Conservation (phyloP, 768 basidiomycete genomes). For the Xerocomus spinulosus region DNA sequence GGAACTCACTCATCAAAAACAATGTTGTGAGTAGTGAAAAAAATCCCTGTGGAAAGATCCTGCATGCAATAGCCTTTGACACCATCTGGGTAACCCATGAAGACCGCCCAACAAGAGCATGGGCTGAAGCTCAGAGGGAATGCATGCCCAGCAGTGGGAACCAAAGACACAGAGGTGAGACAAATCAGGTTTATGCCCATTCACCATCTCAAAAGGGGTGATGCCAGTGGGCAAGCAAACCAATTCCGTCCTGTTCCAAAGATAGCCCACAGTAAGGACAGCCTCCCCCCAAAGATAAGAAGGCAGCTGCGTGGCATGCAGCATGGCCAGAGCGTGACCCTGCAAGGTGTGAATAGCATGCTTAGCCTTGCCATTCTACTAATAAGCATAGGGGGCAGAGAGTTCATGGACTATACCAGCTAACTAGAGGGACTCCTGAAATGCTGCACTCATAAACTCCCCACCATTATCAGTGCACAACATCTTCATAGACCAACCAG, state of each 20-base stretch:
- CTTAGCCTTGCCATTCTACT: constrained; percentile 32
- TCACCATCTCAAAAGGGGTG: background rate
- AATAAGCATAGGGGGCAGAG: constrained; percentile 29
- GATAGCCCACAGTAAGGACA: background rate
- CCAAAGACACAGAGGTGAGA: no score
- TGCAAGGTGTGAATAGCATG: constrained; percentile 14
- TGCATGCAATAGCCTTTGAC: constrained; percentile 5
- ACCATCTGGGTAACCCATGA: constrained; percentile 4
- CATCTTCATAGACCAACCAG: background rate
- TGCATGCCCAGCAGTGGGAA: no score
- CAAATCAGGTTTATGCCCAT: no score
- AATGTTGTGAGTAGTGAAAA: background rate
- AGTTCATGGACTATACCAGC: constrained; percentile 19
- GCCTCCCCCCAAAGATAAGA: constrained; percentile 5
- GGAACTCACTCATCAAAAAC: background rate
- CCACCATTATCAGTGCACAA: constrained; percentile 3
- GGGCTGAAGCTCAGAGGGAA: background rate
- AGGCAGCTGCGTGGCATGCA: no score
- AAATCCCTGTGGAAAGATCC: background rate
- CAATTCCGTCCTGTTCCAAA: background rate
- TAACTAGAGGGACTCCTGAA: background rate
- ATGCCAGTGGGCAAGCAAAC: no score
- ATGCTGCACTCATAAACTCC: background rate
- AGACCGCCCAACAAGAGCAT: background rate
- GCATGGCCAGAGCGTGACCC: no score